Conservation (phyloP, 2,329 filamentous ascomycete genomes). For the Trichoderma sp. region DNA sequence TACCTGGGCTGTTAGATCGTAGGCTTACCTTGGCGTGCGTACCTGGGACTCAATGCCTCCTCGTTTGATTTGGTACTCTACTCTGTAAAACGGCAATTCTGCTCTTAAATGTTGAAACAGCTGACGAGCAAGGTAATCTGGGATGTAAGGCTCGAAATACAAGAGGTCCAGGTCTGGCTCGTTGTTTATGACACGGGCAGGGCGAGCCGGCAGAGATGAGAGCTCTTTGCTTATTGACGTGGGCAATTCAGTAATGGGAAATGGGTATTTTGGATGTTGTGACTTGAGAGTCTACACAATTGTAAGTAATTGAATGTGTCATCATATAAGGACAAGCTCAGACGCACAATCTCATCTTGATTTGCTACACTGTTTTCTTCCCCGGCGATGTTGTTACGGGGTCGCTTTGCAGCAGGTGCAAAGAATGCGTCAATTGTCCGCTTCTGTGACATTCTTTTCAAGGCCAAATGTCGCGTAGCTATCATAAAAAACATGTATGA, state of each 20-base stretch:
- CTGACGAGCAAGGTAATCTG: constrained; percentile 51
- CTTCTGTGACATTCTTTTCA: constrained; percentile 25
- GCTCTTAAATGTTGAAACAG: constrained; percentile 69
- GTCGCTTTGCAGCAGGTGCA: constrained; percentile 30
- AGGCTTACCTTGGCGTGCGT: constrained; percentile 46
- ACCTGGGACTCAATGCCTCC: constrained; percentile 62
- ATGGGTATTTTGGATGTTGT: constrained; percentile 48
- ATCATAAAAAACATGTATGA: not conserved
- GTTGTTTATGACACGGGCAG: constrained; percentile 59
- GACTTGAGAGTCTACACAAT: constrained; percentile 32
- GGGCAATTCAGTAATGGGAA: constrained; percentile 48
- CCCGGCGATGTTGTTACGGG: constrained; percentile 18
- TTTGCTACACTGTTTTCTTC: not conserved
- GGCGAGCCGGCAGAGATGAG: constrained; percentile 47
- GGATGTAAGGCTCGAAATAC: constrained; percentile 73
- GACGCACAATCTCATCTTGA: constrained; percentile 9
- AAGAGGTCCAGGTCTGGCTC: constrained; percentile 70
- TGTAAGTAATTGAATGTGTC: not conserved
- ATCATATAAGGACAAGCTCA: not conserved
- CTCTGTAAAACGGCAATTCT: constrained; percentile 73
- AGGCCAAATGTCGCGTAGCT: not conserved
- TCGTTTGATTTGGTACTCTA: constrained; percentile 70
- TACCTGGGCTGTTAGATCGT: not conserved
- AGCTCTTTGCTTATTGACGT: constrained; percentile 39
- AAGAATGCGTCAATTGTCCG: constrained; percentile 72